Conservation (phyloP, 2,329 filamentous ascomycete genomes). For the Beauveria caledonica region DNA sequence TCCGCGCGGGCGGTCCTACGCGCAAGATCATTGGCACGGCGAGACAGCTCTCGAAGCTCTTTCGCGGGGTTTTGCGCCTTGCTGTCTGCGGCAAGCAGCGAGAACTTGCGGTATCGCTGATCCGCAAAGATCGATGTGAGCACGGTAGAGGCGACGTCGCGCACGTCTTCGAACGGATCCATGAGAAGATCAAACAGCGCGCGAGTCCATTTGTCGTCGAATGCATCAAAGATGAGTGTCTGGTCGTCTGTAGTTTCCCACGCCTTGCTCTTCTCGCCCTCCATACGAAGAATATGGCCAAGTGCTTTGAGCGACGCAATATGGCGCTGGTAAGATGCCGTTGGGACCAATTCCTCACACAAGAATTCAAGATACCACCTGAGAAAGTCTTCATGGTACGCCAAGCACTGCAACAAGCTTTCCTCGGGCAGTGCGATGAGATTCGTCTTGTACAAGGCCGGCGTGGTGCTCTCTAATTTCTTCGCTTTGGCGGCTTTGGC, state of each 20-base stretch:
- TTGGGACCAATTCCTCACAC: conserved; percentile 64
- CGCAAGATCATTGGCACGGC: conserved; percentile 49
- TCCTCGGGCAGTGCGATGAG: conserved; percentile 30
- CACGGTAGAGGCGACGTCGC: conserved; percentile 47
- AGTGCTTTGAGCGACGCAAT: conserved; percentile 70
- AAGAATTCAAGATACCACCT: conserved; percentile 68
- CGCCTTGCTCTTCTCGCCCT: conserved; percentile 45
- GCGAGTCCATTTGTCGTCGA: conserved; percentile 46
- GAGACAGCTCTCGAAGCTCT: conserved; percentile 39
- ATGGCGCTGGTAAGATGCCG: conserved; percentile 83
- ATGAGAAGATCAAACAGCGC: conserved; percentile 70
- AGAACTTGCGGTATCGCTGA: conserved; percentile 20
- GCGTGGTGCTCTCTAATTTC: conserved; percentile 13
- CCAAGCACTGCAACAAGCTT: conserved; percentile 31
- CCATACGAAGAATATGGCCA: conserved; percentile 57
- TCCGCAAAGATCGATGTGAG: conserved; percentile 41
- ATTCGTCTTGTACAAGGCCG: conserved; percentile 31
- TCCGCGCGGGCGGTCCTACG: conserved; percentile 74
- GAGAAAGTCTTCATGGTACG: conserved; percentile 57
- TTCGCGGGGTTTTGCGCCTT: conserved; percentile 12
- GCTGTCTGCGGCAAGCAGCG: not conserved
- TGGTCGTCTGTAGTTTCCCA: conserved; percentile 33
- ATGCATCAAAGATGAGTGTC: conserved; percentile 30
- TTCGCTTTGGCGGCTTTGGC: conserved; percentile 28
- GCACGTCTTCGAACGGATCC: conserved; percentile 89